Evolutionary conservation across 2,329 filamentous ascomycete genomes (phyloP), one percentile per base, ranked within the genome.

Genomic region (Chaetomiaceae sp.): DNA sequence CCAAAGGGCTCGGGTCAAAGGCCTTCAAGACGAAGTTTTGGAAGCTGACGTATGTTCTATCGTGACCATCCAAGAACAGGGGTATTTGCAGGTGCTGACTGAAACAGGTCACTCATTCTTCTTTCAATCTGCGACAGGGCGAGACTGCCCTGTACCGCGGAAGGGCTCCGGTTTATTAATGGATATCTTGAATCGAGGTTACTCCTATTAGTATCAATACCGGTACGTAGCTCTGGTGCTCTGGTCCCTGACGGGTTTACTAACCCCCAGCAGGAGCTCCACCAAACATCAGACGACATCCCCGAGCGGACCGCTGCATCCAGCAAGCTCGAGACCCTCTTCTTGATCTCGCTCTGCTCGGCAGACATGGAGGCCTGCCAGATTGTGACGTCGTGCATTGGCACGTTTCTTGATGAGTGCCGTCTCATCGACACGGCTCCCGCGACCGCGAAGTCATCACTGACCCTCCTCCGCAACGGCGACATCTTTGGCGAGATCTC

Each of bases 291-390:
- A 1, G 75, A 76, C 38, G 81, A 83, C 38, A 71, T 81, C 18
- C 68, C 75, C 1, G 79, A 86, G 59, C 73, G 81, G 29, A 73
- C 73, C 21, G 70, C 72, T 14, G 75, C 79, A 13, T 75, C 74
- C 4, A 76, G 74, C 6, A 81, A 77, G 59, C 71, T 84, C 4
- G 84, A 87, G 67, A 84, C 81, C 0, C 73, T 81, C 1, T 75
- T 87, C 36, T 68, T 87, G 5, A 76, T 85, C 9, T 79, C 81
- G 1, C 73, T 87, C 7, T 87, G 84, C 62, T 86, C 83, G 14
- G 75, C 81, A 6, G 81, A 85, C 54, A 78, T 87, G 32, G 81
- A 85, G 42, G 80, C 77, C 7, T 87, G 84, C 61, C 82, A 84
- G 59, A 69, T 82, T 13, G 82, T 85, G 8, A 85, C 81, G 1